Evolutionary conservation across 2,329 filamentous ascomycete species (phyloP).

Genomic region (Eutypella sp.): DNA sequence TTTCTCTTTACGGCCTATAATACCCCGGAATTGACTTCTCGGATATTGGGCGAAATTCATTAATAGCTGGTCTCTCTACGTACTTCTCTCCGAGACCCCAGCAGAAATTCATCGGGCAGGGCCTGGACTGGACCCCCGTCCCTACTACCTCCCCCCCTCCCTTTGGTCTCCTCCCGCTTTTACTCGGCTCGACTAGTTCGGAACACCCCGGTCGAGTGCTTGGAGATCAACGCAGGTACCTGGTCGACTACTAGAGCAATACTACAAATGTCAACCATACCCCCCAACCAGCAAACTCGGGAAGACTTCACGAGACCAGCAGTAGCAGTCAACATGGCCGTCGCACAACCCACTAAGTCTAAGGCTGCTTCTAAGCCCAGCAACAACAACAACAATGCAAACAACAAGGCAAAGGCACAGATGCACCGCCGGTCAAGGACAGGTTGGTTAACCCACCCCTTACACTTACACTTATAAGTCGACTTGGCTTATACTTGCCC

Average conservation of each 20-base stretch:
- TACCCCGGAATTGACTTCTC: conserved; percentile 22
- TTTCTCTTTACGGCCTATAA: conserved; percentile 25
- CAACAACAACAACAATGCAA: conserved; percentile 41
- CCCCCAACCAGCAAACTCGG: conserved; percentile 51
- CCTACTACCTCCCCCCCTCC: too few relatives aligned
- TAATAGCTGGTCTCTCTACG: conserved; percentile 25
- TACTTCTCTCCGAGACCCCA: conserved; percentile 24
- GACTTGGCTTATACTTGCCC: too few relatives aligned
- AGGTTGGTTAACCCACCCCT: conserved; percentile 57
- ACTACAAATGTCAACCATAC: conserved; percentile 63
- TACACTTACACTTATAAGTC: conserved; percentile 17
- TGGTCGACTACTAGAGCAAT: conserved; percentile 23
- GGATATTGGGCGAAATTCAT: conserved; percentile 26
- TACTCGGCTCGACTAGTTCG: conserved; percentile 29
- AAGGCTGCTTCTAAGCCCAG: conserved; percentile 52
- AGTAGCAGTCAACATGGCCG: conserved; percentile 56
- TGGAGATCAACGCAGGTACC: conserved; percentile 39
- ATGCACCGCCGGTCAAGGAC: conserved; percentile 93
- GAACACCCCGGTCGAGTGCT: conserved; percentile 21
- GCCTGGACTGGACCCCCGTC: conserved; percentile 30
- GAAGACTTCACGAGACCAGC: conserved; percentile 45
- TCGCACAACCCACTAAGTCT: conserved; percentile 53
- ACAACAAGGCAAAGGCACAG: conserved; percentile 68
- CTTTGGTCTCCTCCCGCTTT: conserved; percentile 35
- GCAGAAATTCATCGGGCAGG: conserved; percentile 28